Evolutionary conservation across 345 rosid genomes (phyloP), one percentile per base, ranked within the genome.

Genomic region (Hibiscus tridactylites): DNA sequence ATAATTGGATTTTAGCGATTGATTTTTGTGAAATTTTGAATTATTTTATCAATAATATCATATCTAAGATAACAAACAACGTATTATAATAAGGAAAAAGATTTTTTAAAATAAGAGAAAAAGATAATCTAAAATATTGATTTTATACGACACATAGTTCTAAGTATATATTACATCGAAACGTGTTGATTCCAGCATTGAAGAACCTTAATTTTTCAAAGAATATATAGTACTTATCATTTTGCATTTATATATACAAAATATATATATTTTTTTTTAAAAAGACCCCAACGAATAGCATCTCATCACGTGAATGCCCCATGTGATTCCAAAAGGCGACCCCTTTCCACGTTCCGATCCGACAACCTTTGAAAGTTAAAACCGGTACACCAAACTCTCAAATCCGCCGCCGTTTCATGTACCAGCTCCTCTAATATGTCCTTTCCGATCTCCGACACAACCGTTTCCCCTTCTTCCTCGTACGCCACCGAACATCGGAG

Each of bases 231-330:
- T 42, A 42, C n/a, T 13, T 3, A 15, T 15, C 5, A 15, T 50
- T 50, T 50, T 50, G 16, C 15, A 35, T 57, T 6, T 56, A 53
- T 65, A 59, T n/a, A 54, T 28, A 71, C 61, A 39, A 50, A 1
- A 37, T 37, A 37, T 37, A 6, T 6, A 37, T n/a, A n/a, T n/a
- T n/a, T n/a, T n/a, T n/a, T n/a, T n/a, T n/a, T n/a, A 33, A 33
- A 33, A n/a, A 8, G 4, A 52, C 70, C 75, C 68, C 80, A 33
- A 13, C 73, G 61, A 73, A 68, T 69, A 52, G 81, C 77, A 79
- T 83, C 90, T 77, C 79, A n/a, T 84, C 96, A 85, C 92, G 89
- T 90, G 96, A 88, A 76, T 65, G 2, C 65, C 83, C 88, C 89
- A 87, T 77, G 96, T 88, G 88, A 81, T 17, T 37, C 28, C 17